Conservation (phyloP, 106 monocot species). For the Platanthera zijinensis region DNA sequence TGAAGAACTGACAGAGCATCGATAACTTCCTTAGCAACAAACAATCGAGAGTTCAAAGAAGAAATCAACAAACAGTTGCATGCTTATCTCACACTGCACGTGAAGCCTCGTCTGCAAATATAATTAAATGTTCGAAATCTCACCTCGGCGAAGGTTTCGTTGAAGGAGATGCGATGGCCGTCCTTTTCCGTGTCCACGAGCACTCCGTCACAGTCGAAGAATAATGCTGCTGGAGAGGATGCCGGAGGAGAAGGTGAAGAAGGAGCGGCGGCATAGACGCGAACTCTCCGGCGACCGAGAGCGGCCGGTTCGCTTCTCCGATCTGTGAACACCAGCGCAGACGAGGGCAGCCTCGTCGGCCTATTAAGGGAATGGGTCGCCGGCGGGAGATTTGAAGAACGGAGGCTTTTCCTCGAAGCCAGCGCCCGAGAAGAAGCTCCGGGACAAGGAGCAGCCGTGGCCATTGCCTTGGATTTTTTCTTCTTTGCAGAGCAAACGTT, state of each 20-base stretch:
- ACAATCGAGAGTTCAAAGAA: too few species aligned
- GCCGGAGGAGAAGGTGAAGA: slow-evolving; percentile 15
- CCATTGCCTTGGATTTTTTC: background rate
- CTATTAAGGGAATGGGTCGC: background rate
- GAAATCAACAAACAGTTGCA: background rate
- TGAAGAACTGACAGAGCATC: background rate
- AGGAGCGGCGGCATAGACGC: slow-evolving; percentile 16
- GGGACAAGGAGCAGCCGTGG: background rate
- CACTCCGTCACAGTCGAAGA: slow-evolving; percentile 96
- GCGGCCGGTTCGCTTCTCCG: background rate
- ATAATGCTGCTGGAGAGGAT: slow-evolving; percentile 55
- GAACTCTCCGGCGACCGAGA: background rate
- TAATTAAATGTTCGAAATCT: background rate
- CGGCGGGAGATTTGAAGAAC: background rate
- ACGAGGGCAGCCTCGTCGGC: background rate
- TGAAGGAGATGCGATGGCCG: slow-evolving; percentile 89
- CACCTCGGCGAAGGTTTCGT: slow-evolving; percentile 90
- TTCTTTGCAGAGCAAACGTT: too few species aligned
- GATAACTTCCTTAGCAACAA: too few species aligned
- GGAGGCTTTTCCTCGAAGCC: background rate
- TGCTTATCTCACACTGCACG: background rate
- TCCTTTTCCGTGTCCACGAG: slow-evolving; percentile 99
- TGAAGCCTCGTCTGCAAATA: background rate
- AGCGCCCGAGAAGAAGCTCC: background rate
- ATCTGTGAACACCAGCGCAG: background rate